Percentiles rank a stretch among this genome's conserved stretches.
These are phyloP conservation scores for Eutypa lata DNA, from an alignment of 2,329 filamentous ascomycete genomes.

Conservation along the genomic window DNA sequence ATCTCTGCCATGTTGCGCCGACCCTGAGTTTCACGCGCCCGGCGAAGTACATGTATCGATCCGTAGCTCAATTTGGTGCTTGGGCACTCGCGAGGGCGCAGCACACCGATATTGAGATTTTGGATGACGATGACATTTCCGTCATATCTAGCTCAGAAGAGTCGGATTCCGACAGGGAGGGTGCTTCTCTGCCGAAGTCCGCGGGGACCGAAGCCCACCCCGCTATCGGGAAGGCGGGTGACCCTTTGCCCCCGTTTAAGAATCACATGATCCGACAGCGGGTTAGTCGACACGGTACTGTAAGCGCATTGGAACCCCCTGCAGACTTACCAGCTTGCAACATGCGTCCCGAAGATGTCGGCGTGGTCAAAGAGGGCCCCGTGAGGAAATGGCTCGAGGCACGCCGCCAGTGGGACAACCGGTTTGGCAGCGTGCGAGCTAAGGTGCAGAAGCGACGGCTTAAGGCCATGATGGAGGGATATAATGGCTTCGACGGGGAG, in stretches of 20 bases:
- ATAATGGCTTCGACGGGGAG: constrained; percentile 70
- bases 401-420: constrained; percentile 70
- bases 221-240: constrained; percentile 80
- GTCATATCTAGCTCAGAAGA: constrained; percentile 62
- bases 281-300: constrained; percentile 73
- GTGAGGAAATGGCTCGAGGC: constrained; percentile 79
- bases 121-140: constrained; percentile 74
- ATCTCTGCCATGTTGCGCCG: constrained; percentile 86
- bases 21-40: constrained; percentile 96
- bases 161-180: constrained; percentile 30
- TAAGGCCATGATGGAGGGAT: constrained; percentile 69
- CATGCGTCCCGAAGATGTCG: constrained; percentile 63
- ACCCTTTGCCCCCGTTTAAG: constrained; percentile 74
- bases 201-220: constrained; percentile 17
- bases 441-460: constrained; percentile 71
- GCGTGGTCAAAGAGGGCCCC: constrained; percentile 74
- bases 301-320: constrained; percentile 64
- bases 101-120: constrained; percentile 73
- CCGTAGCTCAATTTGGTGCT: constrained; percentile 87
- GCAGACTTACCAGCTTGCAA: constrained; percentile 63
- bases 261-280: constrained; percentile 90
- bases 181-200: constrained; percentile 17
- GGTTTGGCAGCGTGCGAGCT: constrained; percentile 66
- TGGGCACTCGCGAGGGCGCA: constrained; percentile 87
- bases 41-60: constrained; percentile 93